Evolutionary conservation across 345 rosid species (phyloP), one percentile per base, ranked within the genome.

Genomic region (Litchi chinensis): DNA sequence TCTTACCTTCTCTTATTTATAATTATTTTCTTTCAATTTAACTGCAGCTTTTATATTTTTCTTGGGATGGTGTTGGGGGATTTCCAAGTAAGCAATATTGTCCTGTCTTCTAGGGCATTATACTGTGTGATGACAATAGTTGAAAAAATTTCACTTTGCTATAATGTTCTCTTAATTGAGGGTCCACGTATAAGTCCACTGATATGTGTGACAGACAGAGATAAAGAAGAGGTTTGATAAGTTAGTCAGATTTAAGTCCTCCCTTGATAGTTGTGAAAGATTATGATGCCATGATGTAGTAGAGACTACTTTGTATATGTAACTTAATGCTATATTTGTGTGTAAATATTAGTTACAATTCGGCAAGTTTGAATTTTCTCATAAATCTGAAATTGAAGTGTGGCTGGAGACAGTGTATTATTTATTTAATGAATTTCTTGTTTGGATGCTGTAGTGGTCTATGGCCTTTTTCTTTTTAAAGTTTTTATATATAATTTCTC

Each of bases 1-100:
- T 68, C 72, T 13, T 43, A 21, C 79, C 65, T 69, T 52, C 54
- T 40, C 44, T 71, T 78, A 19, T 76, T 50, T 75, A 40, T 50
- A 64, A 39, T 75, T 76, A 21, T 70, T 24, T 16, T 32, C 24
- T 68, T 60, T 74, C 46, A 52, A 39, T 26, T 24, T 57, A 46
- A 6, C 10, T 12, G 43, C 71, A 24, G 52, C 10, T 46, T 71
- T 32, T 39, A 1, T 21, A n/a, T 60, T 60, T 60, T 54, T 54
- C 8, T 54, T 16, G 18, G 65, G 65, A 22, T 60, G 26, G 28
- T 7, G 24, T n/a, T n/a, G 21, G 21, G 13, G 24, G 3, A 28
- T 19, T 44, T 44, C 50, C 37, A 10, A 43, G 72, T 44, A n/a
- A 15, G 5, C 12, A 12, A 57, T 48, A 15, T 19, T 12, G 7